Evolutionary conservation across 306 rosid genomes (phyloP).

Genomic region (Quercus gilva): DNA sequence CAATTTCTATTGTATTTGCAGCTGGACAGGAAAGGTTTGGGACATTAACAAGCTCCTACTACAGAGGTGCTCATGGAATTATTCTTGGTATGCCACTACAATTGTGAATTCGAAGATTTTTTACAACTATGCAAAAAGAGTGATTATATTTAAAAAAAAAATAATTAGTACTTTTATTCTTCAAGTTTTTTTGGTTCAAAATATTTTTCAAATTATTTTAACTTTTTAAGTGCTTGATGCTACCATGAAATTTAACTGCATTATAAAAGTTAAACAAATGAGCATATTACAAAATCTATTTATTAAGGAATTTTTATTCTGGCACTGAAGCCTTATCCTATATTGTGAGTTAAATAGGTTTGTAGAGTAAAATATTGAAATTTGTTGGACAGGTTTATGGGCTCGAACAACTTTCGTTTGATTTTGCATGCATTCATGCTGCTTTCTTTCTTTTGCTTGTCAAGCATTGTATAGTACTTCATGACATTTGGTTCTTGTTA

Average conservation of each 20-base stretch:
- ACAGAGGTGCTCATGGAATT: conserved; percentile 97
- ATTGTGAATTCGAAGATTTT: neutral
- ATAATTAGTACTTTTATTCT: neutral
- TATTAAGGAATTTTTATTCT: neutral
- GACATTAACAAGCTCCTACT: conserved; percentile 82
- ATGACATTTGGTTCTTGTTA: neutral
- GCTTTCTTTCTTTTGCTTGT: neutral
- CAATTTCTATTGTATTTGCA: conserved; percentile 30
- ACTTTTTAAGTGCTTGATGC: neutral
- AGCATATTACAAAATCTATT: neutral
- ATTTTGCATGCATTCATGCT: neutral
- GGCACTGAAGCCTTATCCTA: neutral
- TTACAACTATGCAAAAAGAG: neutral
- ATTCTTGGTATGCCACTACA: conserved; percentile 65
- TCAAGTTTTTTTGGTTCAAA: neutral
- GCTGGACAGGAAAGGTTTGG: conserved; percentile 99
- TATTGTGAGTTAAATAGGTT: neutral
- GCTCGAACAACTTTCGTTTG: neutral
- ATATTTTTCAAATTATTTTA: neutral
- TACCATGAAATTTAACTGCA: neutral
- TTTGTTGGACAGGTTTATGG: neutral
- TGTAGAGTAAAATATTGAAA: neutral
- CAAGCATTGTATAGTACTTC: neutral
- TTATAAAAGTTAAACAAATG: neutral
- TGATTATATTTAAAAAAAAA: neutral